These are phyloP conservation scores for Globisporangium spiculum DNA, from an alignment of 352 stramenopile species.

Conservation along the genomic window DNA sequence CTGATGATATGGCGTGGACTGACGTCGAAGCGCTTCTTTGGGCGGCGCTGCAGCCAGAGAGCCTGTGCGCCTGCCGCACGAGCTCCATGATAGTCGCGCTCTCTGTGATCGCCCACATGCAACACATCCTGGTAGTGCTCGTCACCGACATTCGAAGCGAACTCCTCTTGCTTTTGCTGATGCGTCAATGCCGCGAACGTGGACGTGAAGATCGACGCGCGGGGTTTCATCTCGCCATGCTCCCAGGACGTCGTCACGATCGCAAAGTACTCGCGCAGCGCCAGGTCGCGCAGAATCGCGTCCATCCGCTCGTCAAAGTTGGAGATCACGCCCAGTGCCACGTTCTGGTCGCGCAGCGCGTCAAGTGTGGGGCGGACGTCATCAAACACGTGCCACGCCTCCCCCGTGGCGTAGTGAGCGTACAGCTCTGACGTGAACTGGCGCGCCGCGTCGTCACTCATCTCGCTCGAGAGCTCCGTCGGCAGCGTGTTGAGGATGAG, in stretches of 20 bases:
- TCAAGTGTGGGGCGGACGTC: conserved; percentile 47
- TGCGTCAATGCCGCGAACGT: conserved; percentile 32
- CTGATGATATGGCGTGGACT: conserved; percentile 24
- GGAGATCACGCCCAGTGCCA: conserved; percentile 64
- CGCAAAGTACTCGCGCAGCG: conserved; percentile 45
- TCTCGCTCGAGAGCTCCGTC: conserved; percentile 17
- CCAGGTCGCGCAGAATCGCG: conserved; percentile 36
- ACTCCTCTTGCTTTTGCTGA: neutral
- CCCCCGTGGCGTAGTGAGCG: conserved; percentile 38
- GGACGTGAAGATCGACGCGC: conserved; percentile 50
- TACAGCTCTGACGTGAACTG: conserved; percentile 52
- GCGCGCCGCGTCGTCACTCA: conserved; percentile 16
- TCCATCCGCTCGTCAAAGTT: conserved; percentile 79
- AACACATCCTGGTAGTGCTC: conserved; percentile 25
- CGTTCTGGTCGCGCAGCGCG: conserved; percentile 16
- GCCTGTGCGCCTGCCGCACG: conserved; percentile 37
- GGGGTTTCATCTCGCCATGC: conserved; percentile 47
- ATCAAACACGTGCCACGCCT: conserved; percentile 61
- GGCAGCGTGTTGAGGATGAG: conserved; percentile 52
- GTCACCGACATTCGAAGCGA: neutral
- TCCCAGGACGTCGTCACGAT: conserved; percentile 61
- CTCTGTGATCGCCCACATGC: conserved; percentile 62
- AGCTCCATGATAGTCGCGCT: conserved; percentile 54
- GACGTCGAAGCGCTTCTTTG: conserved; percentile 9
- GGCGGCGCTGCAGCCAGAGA: conserved; percentile 33